Evolutionary conservation across 2,329 filamentous ascomycete genomes (phyloP).

Genomic region (Nothopassalora personata): DNA sequence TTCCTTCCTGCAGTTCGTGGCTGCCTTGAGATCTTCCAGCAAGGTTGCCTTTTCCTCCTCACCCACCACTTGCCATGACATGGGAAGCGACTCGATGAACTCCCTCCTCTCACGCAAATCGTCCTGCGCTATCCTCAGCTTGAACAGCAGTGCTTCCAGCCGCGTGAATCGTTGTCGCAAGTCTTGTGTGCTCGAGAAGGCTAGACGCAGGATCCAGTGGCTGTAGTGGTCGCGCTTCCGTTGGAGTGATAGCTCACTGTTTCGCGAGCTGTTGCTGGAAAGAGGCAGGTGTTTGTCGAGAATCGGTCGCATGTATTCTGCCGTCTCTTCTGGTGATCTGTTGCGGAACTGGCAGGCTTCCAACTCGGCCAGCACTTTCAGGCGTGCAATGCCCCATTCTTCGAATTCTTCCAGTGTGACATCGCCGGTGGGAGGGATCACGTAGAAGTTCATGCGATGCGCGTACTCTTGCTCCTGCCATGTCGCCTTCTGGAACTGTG

Average conservation of each 20-base stretch:
- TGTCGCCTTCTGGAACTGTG: slow-evolving; percentile 72
- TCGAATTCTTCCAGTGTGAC: slow-evolving; percentile 97
- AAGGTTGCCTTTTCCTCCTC: slow-evolving; percentile 73
- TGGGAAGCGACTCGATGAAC: slow-evolving; percentile 70
- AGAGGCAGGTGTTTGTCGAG: slow-evolving; percentile 83
- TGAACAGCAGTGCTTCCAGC: slow-evolving; percentile 85
- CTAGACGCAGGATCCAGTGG: slow-evolving; percentile 91
- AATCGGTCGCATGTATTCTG: slow-evolving; percentile 74
- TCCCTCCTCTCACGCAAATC: slow-evolving; percentile 64
- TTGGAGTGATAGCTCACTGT: slow-evolving; percentile 59
- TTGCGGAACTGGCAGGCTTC: slow-evolving; percentile 96
- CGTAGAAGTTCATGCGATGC: slow-evolving; percentile 87
- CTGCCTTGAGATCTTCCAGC: slow-evolving; percentile 56
- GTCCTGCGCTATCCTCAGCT: slow-evolving; percentile 72
- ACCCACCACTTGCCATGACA: slow-evolving; percentile 78
- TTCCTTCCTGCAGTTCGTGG: slow-evolving; percentile 47
- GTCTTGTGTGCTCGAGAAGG: slow-evolving; percentile 88
- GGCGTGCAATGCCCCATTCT: slow-evolving; percentile 92
- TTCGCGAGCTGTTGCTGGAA: slow-evolving; percentile 64
- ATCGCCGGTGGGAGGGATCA: slow-evolving; percentile 79
- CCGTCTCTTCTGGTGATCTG: slow-evolving; percentile 74
- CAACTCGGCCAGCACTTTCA: slow-evolving; percentile 81
- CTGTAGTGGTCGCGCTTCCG: slow-evolving; percentile 95
- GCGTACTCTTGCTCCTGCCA: slow-evolving; percentile 77
- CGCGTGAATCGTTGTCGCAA: slow-evolving; percentile 78